Conservation (phyloP, 2,329 filamentous ascomycete genomes). For the Stagonosporopsis chrysanthemi region DNA sequence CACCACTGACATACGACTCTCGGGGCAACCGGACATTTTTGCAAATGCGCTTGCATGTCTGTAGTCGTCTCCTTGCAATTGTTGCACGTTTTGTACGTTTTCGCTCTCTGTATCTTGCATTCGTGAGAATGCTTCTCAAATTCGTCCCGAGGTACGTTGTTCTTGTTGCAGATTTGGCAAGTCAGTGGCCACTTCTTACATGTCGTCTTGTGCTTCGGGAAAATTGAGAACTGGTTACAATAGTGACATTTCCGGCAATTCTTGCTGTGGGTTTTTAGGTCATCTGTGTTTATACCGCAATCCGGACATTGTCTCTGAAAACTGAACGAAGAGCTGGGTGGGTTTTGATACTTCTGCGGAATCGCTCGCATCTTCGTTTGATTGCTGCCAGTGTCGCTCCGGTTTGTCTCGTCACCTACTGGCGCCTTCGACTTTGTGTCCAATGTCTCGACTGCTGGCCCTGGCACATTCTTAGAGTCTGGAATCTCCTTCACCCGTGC, state of each 20-base stretch:
- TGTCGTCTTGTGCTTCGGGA: neutral
- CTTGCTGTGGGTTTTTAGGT: neutral
- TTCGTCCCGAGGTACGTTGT: neutral
- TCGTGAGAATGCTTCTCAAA: neutral
- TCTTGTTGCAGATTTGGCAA: neutral
- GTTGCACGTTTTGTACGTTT: neutral
- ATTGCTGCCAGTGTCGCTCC: no score
- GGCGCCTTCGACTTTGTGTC: no score
- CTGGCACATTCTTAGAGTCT: no score
- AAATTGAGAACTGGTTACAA: neutral
- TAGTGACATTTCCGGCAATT: neutral
- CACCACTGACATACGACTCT: neutral
- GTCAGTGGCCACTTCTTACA: neutral
- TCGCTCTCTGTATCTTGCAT: neutral
- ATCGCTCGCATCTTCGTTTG: no score
- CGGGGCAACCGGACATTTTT: neutral
- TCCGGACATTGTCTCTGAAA: no score
- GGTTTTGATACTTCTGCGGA: no score
- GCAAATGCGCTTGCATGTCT: neutral
- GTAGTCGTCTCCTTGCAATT: neutral
- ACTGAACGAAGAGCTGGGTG: no score
- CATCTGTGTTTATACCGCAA: neutral
- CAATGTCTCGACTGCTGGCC: no score
- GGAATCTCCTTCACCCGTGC: no score
- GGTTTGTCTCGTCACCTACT: no score